Conservation (phyloP, 148 eudicot species). For the Agrostemma githago region DNA sequence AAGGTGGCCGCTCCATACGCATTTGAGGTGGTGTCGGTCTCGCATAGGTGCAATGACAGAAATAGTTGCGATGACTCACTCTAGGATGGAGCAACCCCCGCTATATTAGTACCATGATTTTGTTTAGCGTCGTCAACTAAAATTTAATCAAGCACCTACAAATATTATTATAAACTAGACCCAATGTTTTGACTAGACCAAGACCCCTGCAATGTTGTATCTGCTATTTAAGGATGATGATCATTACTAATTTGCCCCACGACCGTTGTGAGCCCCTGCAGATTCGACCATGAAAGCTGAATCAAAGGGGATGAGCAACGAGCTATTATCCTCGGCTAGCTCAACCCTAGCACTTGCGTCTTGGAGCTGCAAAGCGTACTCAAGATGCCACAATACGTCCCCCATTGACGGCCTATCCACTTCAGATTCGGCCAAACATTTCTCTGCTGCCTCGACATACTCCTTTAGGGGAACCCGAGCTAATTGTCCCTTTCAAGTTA, state of each 20-base stretch:
- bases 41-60: neutral
- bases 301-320: conserved; percentile 36
- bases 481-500: conserved; percentile 36
- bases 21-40: neutral
- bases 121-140: conserved; percentile 13
- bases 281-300: conserved; percentile 15
- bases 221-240: conserved; percentile 36
- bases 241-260: conserved; percentile 28
- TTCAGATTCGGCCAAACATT: conserved; percentile 58
- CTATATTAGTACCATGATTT: neutral
- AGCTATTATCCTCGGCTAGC: conserved; percentile 35
- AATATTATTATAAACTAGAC: neutral
- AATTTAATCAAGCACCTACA: conserved; percentile 13
- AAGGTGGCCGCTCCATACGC: neutral
- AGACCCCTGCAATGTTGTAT: conserved; percentile 7
- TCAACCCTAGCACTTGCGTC: conserved; percentile 38
- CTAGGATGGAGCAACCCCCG: neutral
- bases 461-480: conserved; percentile 38
- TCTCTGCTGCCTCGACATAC: conserved; percentile 59
- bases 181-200: conserved; percentile 1
- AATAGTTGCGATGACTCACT: neutral
- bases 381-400: conserved; percentile 64
- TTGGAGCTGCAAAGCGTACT: conserved; percentile 61
- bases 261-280: conserved; percentile 9
- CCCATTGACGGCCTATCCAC: conserved; percentile 71